Conservation (phyloP, 371 early-diverging fungal genomes). For the Mucor velutinosus region DNA sequence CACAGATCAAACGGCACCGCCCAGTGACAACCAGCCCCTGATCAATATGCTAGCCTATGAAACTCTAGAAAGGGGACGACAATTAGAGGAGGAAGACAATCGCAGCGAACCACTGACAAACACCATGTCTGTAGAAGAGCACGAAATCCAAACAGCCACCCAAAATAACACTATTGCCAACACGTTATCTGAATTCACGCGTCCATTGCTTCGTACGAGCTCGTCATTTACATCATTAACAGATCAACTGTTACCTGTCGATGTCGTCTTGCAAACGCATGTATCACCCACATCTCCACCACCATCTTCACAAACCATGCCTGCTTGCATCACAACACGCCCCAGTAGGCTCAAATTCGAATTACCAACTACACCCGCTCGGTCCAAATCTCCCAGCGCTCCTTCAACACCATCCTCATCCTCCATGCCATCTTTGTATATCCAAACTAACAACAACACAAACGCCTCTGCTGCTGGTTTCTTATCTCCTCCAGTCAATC, state of each 20-base stretch:
- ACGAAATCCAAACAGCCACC: not conserved
- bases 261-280: not conserved
- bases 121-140: not conserved
- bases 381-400: constrained; percentile 20
- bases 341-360: constrained; percentile 23
- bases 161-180: not conserved
- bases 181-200: not conserved
- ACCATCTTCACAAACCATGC: not conserved
- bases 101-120: not conserved
- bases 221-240: constrained; percentile 28
- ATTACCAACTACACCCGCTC: constrained; percentile 16
- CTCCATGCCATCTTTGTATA: not conserved
- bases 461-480: not conserved
- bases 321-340: not conserved
- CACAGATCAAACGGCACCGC: not conserved
- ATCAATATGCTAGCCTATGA: constrained; percentile 16
- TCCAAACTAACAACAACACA: not conserved
- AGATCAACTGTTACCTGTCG: constrained; percentile 20
- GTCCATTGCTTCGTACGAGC: constrained; percentile 18
- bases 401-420: not conserved
- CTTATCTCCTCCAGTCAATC: constrained; percentile 1
- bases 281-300: not conserved
- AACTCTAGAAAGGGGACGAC: constrained; percentile 6
- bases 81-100: constrained; percentile 6
- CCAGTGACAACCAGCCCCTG: constrained; percentile 8